phyloP scores from a whole-genome alignment of 2,329 filamentous ascomycete species.

The Plenodomus tracheiphilus region DNA sequence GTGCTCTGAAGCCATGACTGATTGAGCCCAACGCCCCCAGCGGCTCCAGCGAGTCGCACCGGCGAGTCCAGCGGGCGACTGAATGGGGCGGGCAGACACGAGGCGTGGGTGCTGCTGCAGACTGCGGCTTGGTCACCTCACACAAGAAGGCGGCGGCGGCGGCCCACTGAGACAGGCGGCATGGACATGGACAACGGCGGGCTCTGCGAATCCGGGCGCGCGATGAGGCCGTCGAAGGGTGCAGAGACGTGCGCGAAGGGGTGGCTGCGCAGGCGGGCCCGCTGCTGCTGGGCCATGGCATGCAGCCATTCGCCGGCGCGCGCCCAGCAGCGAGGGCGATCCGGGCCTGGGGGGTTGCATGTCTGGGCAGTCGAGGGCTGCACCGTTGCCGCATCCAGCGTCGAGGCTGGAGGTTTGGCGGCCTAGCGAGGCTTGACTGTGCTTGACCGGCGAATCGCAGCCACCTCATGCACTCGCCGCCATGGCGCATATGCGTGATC shows the following conservation, averaged over 20 bases:
- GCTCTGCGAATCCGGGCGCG: conserved; percentile 6
- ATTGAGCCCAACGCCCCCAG: conserved; percentile 25
- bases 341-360: conserved; percentile 10
- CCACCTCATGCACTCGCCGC: conserved; percentile 9
- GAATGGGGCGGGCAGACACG: conserved; percentile 8
- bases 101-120: conserved; percentile 13
- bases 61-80: conserved; percentile 20
- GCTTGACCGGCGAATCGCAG: conserved; percentile 21
- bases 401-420: conserved; percentile 14
- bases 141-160: conserved; percentile 5
- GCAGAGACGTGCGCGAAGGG: conserved; percentile 3
- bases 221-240: not conserved
- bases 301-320: conserved; percentile 21
- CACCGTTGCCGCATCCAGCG: conserved; percentile 6
- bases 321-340: conserved; percentile 20
- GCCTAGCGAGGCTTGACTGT: conserved; percentile 21
- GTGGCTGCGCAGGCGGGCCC: conserved; percentile 10
- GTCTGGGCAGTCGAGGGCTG: not conserved
- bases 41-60: conserved; percentile 33
- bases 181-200: conserved; percentile 11
- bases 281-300: conserved; percentile 8
- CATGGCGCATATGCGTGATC: conserved; percentile 13
- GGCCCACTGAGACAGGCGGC: conserved; percentile 9
- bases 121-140: conserved; percentile 19
- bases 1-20: conserved; percentile 11